Evolutionary conservation across 2,329 filamentous ascomycete species (phyloP).

Genomic region (Pseudopithomyces chartarum): DNA sequence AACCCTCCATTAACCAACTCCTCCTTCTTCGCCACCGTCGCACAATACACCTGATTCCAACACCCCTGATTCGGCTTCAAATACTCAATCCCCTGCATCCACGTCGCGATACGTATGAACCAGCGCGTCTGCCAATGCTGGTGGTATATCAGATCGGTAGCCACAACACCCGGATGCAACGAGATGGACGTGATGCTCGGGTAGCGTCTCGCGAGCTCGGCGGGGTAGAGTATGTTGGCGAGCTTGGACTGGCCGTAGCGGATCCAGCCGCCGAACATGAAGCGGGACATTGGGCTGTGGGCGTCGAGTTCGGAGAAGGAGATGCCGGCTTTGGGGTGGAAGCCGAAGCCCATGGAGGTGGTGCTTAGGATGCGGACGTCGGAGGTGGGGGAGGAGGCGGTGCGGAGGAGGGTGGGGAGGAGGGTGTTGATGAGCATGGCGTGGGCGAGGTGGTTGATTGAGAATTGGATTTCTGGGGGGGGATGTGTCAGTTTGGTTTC

Average conservation of each 20-base stretch:
- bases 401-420: constrained; percentile 45
- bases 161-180: constrained; percentile 52
- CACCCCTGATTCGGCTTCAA: constrained; percentile 26
- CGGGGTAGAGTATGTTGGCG: constrained; percentile 52
- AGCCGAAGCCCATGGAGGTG: constrained; percentile 31
- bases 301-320: constrained; percentile 34
- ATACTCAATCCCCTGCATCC: constrained; percentile 1
- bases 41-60: constrained; percentile 45
- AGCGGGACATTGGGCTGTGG: constrained; percentile 28
- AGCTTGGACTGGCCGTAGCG: constrained; percentile 55
- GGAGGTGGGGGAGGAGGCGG: constrained; percentile 36
- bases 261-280: constrained; percentile 29
- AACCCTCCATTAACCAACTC: constrained; percentile 46
- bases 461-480: constrained; percentile 50
- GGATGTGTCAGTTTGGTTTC: not conserved
- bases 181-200: constrained; percentile 46
- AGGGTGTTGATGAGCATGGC: constrained; percentile 50
- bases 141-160: constrained; percentile 11
- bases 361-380: constrained; percentile 52
- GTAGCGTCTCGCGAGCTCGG: constrained; percentile 47
- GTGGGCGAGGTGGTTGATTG: constrained; percentile 54
- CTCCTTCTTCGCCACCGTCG: constrained; percentile 25
- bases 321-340: constrained; percentile 31
- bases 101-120: constrained; percentile 13
- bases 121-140: constrained; percentile 5